Conservation (phyloP, 2,329 filamentous ascomycete genomes). For the Aspergillus aculeatus region DNA sequence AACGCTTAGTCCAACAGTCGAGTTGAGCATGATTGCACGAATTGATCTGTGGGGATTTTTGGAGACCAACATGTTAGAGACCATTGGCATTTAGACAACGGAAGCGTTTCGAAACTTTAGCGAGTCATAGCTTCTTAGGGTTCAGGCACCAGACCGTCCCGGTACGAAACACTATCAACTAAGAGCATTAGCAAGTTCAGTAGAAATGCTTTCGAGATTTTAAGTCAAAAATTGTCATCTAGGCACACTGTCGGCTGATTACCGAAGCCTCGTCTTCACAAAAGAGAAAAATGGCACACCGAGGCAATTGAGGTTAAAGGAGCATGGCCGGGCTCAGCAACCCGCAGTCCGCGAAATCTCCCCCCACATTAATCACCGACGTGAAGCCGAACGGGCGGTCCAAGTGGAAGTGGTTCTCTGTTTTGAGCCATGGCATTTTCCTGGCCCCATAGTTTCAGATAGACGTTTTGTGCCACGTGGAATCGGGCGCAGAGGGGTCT, state of each 20-base stretch:
- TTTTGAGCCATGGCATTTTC: neutral
- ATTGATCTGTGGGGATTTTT: neutral
- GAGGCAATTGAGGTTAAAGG: neutral
- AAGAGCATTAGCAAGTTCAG: no score
- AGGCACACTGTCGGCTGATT: neutral
- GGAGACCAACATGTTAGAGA: neutral
- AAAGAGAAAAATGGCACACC: neutral
- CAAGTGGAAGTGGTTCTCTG: constrained; percentile 15
- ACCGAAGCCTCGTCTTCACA: neutral
- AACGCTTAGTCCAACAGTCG: neutral
- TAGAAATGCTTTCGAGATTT: no score
- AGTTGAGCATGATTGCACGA: neutral
- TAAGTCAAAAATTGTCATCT: no score
- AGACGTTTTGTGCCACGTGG: constrained; percentile 17
- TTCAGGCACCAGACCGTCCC: neutral
- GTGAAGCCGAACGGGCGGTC: constrained; percentile 19
- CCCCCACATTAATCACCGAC: constrained; percentile 14
- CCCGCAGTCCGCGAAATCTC: constrained; percentile 12
- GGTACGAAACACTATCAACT: neutral
- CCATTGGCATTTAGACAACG: neutral
- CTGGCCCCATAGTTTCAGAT: constrained; percentile 10
- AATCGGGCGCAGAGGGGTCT: constrained; percentile 7
- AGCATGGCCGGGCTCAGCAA: neutral
- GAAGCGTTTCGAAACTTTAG: neutral
- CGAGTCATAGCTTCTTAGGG: neutral